Evolutionary conservation across 2,329 filamentous ascomycete species (phyloP), one percentile per base, ranked within the genome.

Genomic region (Colletotrichum navitas): DNA sequence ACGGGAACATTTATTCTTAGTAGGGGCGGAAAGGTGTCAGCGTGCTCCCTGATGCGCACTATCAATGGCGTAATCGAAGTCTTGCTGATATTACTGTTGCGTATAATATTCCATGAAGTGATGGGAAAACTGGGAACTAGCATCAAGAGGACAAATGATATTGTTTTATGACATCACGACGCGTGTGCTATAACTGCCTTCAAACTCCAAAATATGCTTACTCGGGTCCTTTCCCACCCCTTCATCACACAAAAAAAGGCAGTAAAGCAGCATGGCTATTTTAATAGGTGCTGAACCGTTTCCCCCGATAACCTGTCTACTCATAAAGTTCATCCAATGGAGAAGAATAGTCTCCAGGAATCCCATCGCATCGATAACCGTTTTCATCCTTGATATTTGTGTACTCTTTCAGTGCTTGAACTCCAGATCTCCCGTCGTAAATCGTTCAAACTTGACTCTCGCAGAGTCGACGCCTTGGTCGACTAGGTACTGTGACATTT

Each of bases 371-470:
- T 58, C 49, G 21, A 47, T 59, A 29, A 32, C 18, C 36, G 32
- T 24, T 24, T 12, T 21, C 2, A 18, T 8, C 63, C 24, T 18
- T 5, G 5, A 1, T 41, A 14, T 34, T 1, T 26, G 8, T 24
- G 2, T 14, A 6, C 12, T n/a, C n/a, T 16, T 18, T 61, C 2
- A 66, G 12, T 66, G 55, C 39, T 67, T 61, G n/a, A 66, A 79
- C 74, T 81, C 80, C 76, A 83, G 77, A 43, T 85, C 84, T 1
- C 85, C 81, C 21, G 84, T 83, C 68, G 85, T 81, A 76, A 87
- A 86, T 16, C 85, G 77, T 76, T 86, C 85, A 61, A 83, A 83
- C 72, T 84, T 82, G 75, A 87, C 79, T 52, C 84, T 80, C 21
- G 74, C 68, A 3, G 78, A 71, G 24, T 77, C 77, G 2, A 87